Percentiles rank a stretch among this genome's conserved stretches.
Conservation (phyloP, 768 basidiomycete genomes). For the Trametes maxima region DNA sequence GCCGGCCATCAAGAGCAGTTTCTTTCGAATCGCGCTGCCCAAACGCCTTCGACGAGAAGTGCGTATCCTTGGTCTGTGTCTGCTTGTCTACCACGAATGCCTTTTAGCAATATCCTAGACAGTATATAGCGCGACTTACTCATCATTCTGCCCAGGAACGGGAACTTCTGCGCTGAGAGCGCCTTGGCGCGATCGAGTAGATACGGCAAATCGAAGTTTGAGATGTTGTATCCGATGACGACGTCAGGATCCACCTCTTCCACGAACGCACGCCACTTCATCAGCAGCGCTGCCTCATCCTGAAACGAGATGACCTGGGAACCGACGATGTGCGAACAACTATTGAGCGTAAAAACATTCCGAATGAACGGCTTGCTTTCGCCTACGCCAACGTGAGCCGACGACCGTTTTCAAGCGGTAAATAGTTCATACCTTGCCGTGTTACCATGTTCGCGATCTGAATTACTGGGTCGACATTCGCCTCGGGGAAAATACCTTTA, state of each 20-base stretch:
- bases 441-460: slow-evolving; percentile 99
- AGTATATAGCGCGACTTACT: slow-evolving; percentile 45
- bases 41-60: slow-evolving; percentile 98
- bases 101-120: background rate
- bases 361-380: slow-evolving; percentile 93
- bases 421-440: slow-evolving; percentile 71
- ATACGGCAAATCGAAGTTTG: slow-evolving; percentile 96
- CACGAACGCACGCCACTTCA: slow-evolving; percentile 89
- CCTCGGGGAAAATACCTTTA: slow-evolving; percentile 96
- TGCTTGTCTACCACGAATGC: slow-evolving; percentile 54
- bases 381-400: slow-evolving; percentile 48
- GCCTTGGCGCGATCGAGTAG: slow-evolving; percentile 90
- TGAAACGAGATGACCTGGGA: slow-evolving; percentile 89
- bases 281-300: slow-evolving; percentile 72
- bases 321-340: slow-evolving; percentile 95
- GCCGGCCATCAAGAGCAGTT: slow-evolving; percentile 84
- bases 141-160: slow-evolving; percentile 51
- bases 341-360: slow-evolving; percentile 94
- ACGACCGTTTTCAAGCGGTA: background rate
- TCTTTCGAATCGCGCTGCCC: slow-evolving; percentile 97
- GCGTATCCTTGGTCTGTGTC: slow-evolving; percentile 87
- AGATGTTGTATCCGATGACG: slow-evolving; percentile 94
- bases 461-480: slow-evolving; percentile 89
- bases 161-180: slow-evolving; percentile 52
- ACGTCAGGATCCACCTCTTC: slow-evolving; percentile 92